Percentiles rank a stretch among this genome's conserved stretches.
Conservation (phyloP, 1,284 basidiomycete genomes). For the Taiwanofungus camphoratus region DNA sequence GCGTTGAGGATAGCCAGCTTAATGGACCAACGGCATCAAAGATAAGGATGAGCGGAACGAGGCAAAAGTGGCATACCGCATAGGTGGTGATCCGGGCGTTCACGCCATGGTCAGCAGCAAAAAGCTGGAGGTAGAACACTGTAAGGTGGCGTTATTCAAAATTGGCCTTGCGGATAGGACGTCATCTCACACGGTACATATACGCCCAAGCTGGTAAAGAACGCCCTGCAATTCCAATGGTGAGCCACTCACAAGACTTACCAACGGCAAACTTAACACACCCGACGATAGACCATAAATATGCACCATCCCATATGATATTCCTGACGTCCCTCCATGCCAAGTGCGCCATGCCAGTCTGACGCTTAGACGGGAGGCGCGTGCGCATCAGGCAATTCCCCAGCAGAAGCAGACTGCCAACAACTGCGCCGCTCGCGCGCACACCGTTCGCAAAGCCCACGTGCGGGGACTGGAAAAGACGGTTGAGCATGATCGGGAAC, state of each 20-base stretch:
- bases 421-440: slow-evolving; percentile 33
- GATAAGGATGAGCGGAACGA: not conserved
- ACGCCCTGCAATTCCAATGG: slow-evolving; percentile 31
- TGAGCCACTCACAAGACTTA: slow-evolving; percentile 23
- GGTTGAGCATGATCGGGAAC: slow-evolving; percentile 57
- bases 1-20: slow-evolving; percentile 41
- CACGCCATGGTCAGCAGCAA: slow-evolving; percentile 38
- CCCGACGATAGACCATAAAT: slow-evolving; percentile 39
- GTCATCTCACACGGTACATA: slow-evolving; percentile 35
- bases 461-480: slow-evolving; percentile 47
- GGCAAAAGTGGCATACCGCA: slow-evolving; percentile 29
- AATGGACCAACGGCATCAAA: not conserved
- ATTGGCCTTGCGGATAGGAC: not conserved
- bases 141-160: slow-evolving; percentile 8
- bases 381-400: slow-evolving; percentile 35
- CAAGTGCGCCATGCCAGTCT: slow-evolving; percentile 6
- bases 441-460: slow-evolving; percentile 60
- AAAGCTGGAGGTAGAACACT: slow-evolving; percentile 55
- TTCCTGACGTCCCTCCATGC: slow-evolving; percentile 8
- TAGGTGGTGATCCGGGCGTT: slow-evolving; percentile 40
- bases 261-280: too few species aligned
- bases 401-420: slow-evolving; percentile 26
- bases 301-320: slow-evolving; percentile 39
- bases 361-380: slow-evolving; percentile 26
- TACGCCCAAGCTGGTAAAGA: slow-evolving; percentile 25